These are phyloP conservation scores for Penicillium sp. DNA, from an alignment of 2,329 filamentous ascomycete genomes.

Conservation along the genomic window DNA sequence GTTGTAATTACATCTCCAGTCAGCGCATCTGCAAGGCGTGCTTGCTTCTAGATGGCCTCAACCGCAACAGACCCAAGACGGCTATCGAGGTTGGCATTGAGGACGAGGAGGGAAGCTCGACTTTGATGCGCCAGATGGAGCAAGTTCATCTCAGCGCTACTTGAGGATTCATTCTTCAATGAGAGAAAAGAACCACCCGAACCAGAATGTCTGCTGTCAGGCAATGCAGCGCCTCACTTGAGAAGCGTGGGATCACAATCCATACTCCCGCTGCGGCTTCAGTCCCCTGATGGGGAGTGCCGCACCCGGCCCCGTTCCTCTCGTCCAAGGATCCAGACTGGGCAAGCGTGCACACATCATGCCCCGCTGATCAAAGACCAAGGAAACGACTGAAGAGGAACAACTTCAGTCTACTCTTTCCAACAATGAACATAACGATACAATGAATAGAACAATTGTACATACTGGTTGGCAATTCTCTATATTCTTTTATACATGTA, in stretches of 20 bases:
- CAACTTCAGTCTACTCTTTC: too few species aligned
- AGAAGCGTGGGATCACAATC: too few species aligned
- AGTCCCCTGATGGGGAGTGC: not conserved
- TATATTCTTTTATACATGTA: constrained; percentile 10
- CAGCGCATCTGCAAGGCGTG: constrained; percentile 94
- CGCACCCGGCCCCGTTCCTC: not conserved
- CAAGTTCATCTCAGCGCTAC: constrained; percentile 45
- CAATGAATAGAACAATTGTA: not conserved
- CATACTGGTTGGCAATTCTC: not conserved
- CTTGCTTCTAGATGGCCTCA: constrained; percentile 82
- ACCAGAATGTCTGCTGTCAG: not conserved
- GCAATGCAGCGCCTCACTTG: too few species aligned
- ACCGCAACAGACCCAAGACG: constrained; percentile 65
- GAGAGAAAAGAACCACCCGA: not conserved
- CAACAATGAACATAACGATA: not conserved
- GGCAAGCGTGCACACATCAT: not conserved
- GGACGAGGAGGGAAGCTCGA: constrained; percentile 55
- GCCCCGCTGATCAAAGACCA: not conserved
- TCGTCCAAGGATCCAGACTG: not conserved
- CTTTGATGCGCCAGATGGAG: constrained; percentile 54
- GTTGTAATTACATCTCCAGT: constrained; percentile 93
- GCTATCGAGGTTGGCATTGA: constrained; percentile 49
- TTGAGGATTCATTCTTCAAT: constrained; percentile 18
- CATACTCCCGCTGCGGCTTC: not conserved
- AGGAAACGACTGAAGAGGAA: not conserved